phyloP scores from a whole-genome alignment of 2,329 filamentous ascomycete genomes.

The Arthrobotrys musiformis region DNA sequence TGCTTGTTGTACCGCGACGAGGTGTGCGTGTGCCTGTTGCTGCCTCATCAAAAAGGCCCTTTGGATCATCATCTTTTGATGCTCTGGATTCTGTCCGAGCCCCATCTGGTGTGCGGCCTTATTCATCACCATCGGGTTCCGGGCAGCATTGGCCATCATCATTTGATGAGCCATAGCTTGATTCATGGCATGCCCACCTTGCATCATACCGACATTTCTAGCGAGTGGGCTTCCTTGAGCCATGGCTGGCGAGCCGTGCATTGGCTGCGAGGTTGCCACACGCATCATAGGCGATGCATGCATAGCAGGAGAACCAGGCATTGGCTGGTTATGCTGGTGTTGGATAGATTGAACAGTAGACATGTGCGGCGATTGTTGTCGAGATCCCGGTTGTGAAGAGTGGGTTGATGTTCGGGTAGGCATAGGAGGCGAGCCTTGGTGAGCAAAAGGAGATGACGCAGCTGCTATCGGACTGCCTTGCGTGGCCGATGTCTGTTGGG shows the following conservation, averaged over 20 bases:
- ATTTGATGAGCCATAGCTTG: constrained; percentile 53
- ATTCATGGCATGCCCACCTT: constrained; percentile 26
- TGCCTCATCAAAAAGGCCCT: constrained; percentile 41
- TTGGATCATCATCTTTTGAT: constrained; percentile 55
- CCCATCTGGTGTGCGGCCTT: constrained; percentile 14
- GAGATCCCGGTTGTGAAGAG: constrained; percentile 52
- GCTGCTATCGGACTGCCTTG: constrained; percentile 54
- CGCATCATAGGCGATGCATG: constrained; percentile 54
- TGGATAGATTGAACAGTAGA: constrained; percentile 48
- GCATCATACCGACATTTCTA: constrained; percentile 41
- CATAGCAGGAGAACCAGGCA: constrained; percentile 53
- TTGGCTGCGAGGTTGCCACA: constrained; percentile 35
- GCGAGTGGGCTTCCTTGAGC: constrained; percentile 50
- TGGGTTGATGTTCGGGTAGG: constrained; percentile 42
- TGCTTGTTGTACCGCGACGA: too few relatives aligned
- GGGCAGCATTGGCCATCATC: constrained; percentile 51
- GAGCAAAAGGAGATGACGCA: constrained; percentile 40
- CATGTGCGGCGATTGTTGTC: constrained; percentile 54
- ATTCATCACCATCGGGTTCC: constrained; percentile 48
- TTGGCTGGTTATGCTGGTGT: constrained; percentile 47
- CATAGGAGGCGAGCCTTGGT: constrained; percentile 50
- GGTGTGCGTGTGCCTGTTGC: constrained; percentile 19
- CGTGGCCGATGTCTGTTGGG: constrained; percentile 45
- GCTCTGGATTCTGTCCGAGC: constrained; percentile 28
- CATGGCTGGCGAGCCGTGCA: constrained; percentile 49